Conservation (phyloP, 768 basidiomycete genomes). For the Suillus paluster region DNA sequence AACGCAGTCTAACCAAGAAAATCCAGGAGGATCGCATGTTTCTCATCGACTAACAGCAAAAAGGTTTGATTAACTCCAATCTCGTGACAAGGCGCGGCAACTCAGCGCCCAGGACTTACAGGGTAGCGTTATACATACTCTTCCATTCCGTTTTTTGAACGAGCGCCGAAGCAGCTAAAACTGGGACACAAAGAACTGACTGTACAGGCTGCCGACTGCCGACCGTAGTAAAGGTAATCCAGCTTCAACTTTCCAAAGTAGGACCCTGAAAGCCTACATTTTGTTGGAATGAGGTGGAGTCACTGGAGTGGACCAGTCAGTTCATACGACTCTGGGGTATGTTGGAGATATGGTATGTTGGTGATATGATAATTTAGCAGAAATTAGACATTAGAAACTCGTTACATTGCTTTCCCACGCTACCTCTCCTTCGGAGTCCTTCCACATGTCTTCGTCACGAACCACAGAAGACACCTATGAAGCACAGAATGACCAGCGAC, state of each 20-base stretch:
- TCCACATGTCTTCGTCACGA: slow-evolving; percentile 43
- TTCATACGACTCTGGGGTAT: too few species aligned
- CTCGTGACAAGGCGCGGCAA: background rate
- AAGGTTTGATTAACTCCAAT: background rate
- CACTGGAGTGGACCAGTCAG: too few species aligned
- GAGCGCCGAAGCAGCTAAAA: background rate
- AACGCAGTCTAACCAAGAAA: background rate
- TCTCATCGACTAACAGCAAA: background rate
- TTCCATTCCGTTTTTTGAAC: background rate
- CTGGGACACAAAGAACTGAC: too few species aligned
- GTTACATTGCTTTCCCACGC: slow-evolving; percentile 37
- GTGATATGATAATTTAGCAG: too few species aligned
- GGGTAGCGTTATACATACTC: background rate
- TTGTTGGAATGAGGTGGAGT: background rate
- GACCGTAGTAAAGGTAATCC: background rate
- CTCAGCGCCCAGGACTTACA: too few species aligned
- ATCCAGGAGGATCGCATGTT: background rate
- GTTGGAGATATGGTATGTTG: too few species aligned
- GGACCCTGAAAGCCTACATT: background rate
- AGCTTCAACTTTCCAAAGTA: background rate
- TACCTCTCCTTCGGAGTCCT: background rate
- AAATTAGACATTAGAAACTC: too few species aligned
- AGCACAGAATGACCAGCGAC: slow-evolving; percentile 80
- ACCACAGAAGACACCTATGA: slow-evolving; percentile 77
- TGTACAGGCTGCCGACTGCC: too few species aligned